phyloP scores from a whole-genome alignment of 2,329 filamentous ascomycete species.

The Gnomoniopsis sp. region DNA sequence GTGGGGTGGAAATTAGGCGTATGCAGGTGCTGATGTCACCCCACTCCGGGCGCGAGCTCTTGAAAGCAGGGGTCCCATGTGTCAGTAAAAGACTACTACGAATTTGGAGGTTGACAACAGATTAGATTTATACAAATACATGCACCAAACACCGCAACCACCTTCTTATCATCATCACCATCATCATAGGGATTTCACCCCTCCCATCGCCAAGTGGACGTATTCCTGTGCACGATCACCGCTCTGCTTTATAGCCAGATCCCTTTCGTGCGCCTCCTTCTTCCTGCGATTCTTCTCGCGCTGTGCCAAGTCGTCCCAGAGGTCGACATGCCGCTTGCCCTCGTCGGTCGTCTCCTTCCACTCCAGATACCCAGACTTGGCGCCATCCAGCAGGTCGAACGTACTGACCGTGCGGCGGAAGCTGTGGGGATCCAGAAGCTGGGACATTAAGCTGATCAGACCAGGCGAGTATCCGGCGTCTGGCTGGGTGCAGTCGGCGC shows the following conservation, averaged over 20 bases:
- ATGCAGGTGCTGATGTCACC: background rate
- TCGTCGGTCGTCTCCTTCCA: constrained; percentile 3
- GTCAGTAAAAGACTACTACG: no score
- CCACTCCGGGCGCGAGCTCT: no score
- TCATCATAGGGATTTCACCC: background rate
- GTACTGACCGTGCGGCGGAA: background rate
- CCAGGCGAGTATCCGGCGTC: constrained; percentile 12
- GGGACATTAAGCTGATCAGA: constrained; percentile 15
- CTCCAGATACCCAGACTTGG: background rate
- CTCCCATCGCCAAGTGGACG: background rate
- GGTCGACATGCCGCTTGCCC: constrained; percentile 10
- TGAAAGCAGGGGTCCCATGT: no score
- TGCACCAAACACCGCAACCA: background rate
- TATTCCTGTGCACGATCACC: constrained; percentile 18
- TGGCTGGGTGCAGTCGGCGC: background rate
- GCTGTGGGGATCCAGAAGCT: background rate
- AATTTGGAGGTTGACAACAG: no score
- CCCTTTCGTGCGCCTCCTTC: background rate
- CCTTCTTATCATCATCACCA: background rate
- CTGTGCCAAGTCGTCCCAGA: constrained; percentile 10
- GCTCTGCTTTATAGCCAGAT: constrained; percentile 18
- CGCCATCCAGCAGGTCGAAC: background rate
- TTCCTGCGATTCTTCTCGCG: constrained; percentile 7
- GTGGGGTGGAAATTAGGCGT: background rate
- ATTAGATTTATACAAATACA: no score